Evolutionary conservation across 441 rosid genomes (phyloP), one percentile per base, ranked within the genome.

Genomic region (Corymbia calophylla): DNA sequence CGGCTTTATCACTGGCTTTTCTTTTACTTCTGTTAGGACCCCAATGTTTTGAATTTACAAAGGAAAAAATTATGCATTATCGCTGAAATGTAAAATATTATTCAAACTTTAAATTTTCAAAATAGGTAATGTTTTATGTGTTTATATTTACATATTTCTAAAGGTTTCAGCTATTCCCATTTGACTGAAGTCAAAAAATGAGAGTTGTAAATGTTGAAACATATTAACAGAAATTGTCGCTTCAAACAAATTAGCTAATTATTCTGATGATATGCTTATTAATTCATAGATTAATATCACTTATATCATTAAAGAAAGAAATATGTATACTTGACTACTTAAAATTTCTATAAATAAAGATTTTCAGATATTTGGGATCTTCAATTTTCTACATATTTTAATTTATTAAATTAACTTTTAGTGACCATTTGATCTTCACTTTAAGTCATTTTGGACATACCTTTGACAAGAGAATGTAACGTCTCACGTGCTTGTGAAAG

Each of bases 401-500:
- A 56, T 3, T 9, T 56, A 56, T 23, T 56, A 0, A 56, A 9
- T 56, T 23, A 0, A 56, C 29, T 56, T 23, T 56, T 56, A 56
- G 29, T 23, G 29, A 56, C 29, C 14, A 56, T 56, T 56, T 23
- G 62, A 56, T 56, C 62, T 23, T 56, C 62, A 23, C 62, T 56
- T 56, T 56, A 23, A 56, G 29, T 56, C 25, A 56, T 56, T 56
- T 56, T 56, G 29, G 25, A 56, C 62, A 23, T 56, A 56, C 29
- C 29, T 56, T 23, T 56, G 62, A 23, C 62, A 56, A 56, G 62
- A 56, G 6, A 23, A 56, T 23, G 62, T 56, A 56, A 56, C 62
- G 62, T 56, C 62, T 56, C 29, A 23, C 10, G 62, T 56, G 62
- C 62, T 56, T 56, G 62, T 0, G 62, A 56, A 56, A 56, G 62